Conservation (phyloP, 768 basidiomycete species). For the Lactifluus subvellereus region DNA sequence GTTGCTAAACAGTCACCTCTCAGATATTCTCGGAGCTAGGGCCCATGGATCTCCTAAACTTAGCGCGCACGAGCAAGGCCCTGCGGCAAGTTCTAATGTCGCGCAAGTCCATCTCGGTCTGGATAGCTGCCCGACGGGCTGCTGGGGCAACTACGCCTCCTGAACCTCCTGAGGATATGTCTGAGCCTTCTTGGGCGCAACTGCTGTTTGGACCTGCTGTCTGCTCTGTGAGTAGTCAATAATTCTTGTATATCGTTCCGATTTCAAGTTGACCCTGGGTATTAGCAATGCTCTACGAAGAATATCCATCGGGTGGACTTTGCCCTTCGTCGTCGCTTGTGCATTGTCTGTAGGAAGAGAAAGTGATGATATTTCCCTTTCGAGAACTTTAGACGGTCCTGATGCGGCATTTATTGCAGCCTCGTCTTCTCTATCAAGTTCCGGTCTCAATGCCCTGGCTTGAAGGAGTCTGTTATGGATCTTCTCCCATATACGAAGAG, state of each 20-base stretch:
- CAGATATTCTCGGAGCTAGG: conserved; percentile 15
- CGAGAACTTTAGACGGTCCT: background rate
- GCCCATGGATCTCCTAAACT: conserved; percentile 20
- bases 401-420: background rate
- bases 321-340: conserved; percentile 22
- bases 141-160: conserved; percentile 6
- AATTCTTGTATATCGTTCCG: background rate
- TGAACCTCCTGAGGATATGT: conserved; percentile 23
- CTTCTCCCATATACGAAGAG: conserved; percentile 21
- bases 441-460: conserved; percentile 12
- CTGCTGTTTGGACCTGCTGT: conserved; percentile 19
- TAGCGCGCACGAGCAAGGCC: conserved; percentile 22
- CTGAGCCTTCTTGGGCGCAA: conserved; percentile 23
- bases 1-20: background rate
- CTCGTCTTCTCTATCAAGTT: conserved; percentile 13
- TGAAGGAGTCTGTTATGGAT: conserved; percentile 19
- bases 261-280: background rate
- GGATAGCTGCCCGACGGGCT: conserved; percentile 13
- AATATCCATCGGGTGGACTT: conserved; percentile 21
- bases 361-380: conserved; percentile 3
- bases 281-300: conserved; percentile 12
- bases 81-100: conserved; percentile 21
- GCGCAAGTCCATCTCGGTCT: conserved; percentile 18
- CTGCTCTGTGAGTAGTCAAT: conserved; percentile 10
- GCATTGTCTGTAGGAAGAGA: conserved; percentile 12